A percentile compares a stretch with the other conserved stretches of the same genome.
These are phyloP conservation scores for Fonsecaea erecta DNA, from an alignment of 2,329 filamentous ascomycete genomes.

Conservation along the genomic window DNA sequence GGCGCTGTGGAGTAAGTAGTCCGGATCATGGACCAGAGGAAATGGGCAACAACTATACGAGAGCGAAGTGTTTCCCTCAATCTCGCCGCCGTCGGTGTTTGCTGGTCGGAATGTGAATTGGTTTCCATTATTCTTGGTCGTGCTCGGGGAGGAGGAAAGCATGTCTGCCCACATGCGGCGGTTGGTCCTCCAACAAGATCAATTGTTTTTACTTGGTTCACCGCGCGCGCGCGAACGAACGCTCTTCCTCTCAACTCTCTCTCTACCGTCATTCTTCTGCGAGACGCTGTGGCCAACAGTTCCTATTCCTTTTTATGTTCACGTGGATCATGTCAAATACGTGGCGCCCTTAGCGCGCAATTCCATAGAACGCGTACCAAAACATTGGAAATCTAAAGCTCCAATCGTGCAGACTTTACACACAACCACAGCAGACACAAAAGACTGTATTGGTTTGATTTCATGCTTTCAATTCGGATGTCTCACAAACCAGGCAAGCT, in stretches of 20 bases:
- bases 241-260: too few relatives aligned
- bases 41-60: neutral
- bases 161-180: neutral
- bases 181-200: neutral
- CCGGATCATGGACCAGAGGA: neutral
- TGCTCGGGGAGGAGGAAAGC: neutral
- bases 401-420: neutral
- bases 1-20: neutral
- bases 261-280: neutral
- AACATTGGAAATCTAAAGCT: conserved; percentile 1
- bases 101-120: neutral
- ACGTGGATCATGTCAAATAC: conserved; percentile 7
- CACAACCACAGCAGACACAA: neutral
- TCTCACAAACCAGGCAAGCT: conserved; percentile 29
- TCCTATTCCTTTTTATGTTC: neutral
- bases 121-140: neutral
- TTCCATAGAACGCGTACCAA: conserved; percentile 30
- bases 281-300: neutral
- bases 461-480: conserved; percentile 38
- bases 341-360: conserved; percentile 22
- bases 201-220: neutral
- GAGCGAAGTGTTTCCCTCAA: neutral
- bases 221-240: too few relatives aligned
- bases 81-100: neutral
- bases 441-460: conserved; percentile 27